phyloP scores from a whole-genome alignment of 2,329 filamentous ascomycete genomes.

The Aspergillus unguis region DNA sequence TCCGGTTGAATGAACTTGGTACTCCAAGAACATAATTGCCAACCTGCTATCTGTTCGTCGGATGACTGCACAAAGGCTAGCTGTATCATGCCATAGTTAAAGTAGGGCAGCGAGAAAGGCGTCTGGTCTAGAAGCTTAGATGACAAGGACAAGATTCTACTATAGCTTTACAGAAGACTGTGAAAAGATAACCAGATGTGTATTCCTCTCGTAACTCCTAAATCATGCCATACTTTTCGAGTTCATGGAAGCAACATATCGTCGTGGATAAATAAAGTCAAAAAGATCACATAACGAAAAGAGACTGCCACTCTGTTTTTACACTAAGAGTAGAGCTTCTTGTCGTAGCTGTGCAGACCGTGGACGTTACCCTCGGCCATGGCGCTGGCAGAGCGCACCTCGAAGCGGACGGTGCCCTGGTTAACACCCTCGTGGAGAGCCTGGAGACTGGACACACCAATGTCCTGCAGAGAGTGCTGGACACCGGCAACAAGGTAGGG shows the following conservation, averaged over 20 bases:
- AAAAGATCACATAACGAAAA: conserved; percentile 19
- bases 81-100: no score
- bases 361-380: conserved; percentile 97
- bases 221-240: conserved; percentile 31
- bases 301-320: conserved; percentile 11
- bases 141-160: no score
- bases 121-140: no score
- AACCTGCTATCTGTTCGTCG: no score
- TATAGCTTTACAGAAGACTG: neutral
- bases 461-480: conserved; percentile 96
- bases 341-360: conserved; percentile 95
- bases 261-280: conserved; percentile 23
- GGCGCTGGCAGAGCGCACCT: conserved; percentile 88
- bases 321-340: conserved; percentile 90
- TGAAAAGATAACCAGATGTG: conserved; percentile 9
- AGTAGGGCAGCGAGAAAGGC: no score
- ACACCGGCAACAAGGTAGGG: conserved; percentile 93
- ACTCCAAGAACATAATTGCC: no score
- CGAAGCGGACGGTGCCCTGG: conserved; percentile 78
- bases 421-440: conserved; percentile 73
- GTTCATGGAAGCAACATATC: conserved; percentile 29
- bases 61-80: no score
- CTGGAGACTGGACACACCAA: conserved; percentile 75
- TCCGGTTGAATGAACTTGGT: no score
- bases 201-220: conserved; percentile 27